Evolutionary conservation across 1,284 basidiomycete genomes (phyloP).

Genomic region (Cutaneotrichosporon cyanovorans): DNA sequence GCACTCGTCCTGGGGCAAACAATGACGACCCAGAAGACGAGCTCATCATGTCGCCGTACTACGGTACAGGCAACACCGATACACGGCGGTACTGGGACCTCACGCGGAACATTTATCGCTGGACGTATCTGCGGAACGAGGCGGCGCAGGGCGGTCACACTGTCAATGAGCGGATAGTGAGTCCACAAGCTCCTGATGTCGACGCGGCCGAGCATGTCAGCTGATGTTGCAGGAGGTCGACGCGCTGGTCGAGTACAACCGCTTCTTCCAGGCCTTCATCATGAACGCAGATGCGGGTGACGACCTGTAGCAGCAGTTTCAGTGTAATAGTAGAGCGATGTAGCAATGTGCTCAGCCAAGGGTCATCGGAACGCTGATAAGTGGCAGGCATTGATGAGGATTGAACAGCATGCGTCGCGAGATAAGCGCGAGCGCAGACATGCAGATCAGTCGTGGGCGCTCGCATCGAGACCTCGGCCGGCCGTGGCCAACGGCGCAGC

Average conservation of each 20-base stretch:
- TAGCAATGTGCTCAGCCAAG: too few species aligned
- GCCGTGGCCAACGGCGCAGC: too few species aligned
- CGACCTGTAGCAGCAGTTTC: constrained; percentile 12
- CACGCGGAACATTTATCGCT: constrained; percentile 39
- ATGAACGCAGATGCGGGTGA: constrained; percentile 21
- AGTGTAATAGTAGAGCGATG: too few species aligned
- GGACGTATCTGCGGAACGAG: constrained; percentile 13
- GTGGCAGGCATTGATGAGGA: too few species aligned
- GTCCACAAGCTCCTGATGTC: not conserved
- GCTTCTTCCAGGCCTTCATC: constrained; percentile 25
- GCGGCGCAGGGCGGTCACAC: constrained; percentile 20
- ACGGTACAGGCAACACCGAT: constrained; percentile 25
- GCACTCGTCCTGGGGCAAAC: constrained; percentile 24
- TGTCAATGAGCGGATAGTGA: constrained; percentile 25
- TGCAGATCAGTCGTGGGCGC: too few species aligned
- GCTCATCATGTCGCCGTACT: constrained; percentile 35
- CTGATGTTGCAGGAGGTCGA: not conserved
- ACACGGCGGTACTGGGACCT: constrained; percentile 44
- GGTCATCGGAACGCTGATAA: too few species aligned
- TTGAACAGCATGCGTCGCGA: too few species aligned
- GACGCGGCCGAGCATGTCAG: not conserved
- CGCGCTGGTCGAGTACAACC: not conserved
- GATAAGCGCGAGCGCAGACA: too few species aligned
- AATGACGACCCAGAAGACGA: constrained; percentile 29
- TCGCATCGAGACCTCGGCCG: too few species aligned